Base-by-base conservation (phyloP, 495 filamentous ascomycete species). In the Penicillium goetzii region DNA sequence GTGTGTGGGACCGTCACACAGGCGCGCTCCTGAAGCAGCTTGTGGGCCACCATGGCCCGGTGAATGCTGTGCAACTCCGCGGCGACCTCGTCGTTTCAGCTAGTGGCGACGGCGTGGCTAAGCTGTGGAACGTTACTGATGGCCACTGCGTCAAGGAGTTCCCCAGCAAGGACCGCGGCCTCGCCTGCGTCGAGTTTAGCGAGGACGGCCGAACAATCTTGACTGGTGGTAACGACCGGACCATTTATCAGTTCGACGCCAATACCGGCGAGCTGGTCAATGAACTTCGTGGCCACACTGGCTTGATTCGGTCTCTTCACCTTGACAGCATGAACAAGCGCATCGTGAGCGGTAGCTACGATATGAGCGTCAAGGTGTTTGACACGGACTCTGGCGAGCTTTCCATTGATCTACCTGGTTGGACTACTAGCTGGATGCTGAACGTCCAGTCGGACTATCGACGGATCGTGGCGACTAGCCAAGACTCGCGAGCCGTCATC, bases 371-470 rank as follows among this genome's bases (percentile, higher is more conserved):
- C 72, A 96, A 95, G 76, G 92, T 97, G 6, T 97, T 90, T 73
- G 90, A 97, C 66, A 85, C 92, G 67, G 85, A 88, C 51, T 87
- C 86, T 5, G 93, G 93, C 32, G 80, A 86, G 51, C 78, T 88
- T 41, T 82, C 91, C 33, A 83, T 93, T 54, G 85, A 90, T 61
- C 90, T 97, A 63, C 89, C 90, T 19, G 88, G 90, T 58, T 98
- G 92, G 92, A 95, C 96, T 41, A 89, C 89, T 17, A 96, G 92
- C 69, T 98, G 96, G 96, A 96, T 97, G 68, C 76, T 99, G 45
- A 92, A 90, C 62, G 95, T 96, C 28, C 97, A 98, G 78, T 90
- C 90, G 34, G 95, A 99, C 74, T 97, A 97, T 73, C 82, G 94
- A 52, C 85, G 95, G 38, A 93, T 99, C 60, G 89, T 99, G 49